phyloP scores from a whole-genome alignment of 352 stramenopile genomes.

The Phytophthora macrochlamydospora region DNA sequence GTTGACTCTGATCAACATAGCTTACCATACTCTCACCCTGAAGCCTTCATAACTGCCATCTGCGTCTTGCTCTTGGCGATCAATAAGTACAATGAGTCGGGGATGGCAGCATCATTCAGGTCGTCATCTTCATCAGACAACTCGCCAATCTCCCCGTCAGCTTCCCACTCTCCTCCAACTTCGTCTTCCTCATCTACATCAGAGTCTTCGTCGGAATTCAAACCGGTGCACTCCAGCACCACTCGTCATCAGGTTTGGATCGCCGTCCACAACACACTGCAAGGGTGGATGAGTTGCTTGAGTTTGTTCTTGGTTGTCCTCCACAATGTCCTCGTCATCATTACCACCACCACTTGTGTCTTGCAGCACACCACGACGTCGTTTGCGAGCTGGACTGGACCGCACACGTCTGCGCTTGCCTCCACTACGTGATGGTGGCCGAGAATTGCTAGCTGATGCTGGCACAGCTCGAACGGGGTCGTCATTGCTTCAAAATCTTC shows the following conservation, averaged over 20 bases:
- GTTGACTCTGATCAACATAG: constrained; percentile 12
- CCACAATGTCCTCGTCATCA: not conserved
- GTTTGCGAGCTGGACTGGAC: not conserved
- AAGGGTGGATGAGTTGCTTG: not conserved
- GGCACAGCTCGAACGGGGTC: not conserved
- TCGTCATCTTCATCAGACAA: constrained; percentile 4
- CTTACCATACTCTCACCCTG: constrained; percentile 11
- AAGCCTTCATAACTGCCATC: not conserved
- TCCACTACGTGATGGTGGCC: not conserved
- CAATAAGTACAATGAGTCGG: not conserved
- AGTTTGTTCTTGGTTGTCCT: not conserved
- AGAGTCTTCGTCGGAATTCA: constrained; percentile 13
- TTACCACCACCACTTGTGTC: not conserved
- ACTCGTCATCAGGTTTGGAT: constrained; percentile 7
- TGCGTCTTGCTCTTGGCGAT: not conserved
- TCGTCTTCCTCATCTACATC: constrained; percentile 6
- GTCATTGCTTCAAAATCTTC: not conserved
- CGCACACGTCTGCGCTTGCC: not conserved
- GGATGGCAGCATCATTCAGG: not conserved
- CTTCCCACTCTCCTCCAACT: not conserved
- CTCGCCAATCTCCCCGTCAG: constrained; percentile 4
- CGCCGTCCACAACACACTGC: constrained; percentile 2
- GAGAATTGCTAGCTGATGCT: not conserved
- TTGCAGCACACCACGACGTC: not conserved
- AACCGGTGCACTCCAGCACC: constrained; percentile 1